Evolutionary conservation across 2,329 filamentous ascomycete species (phyloP).

Genomic region (Capronia epimyces): DNA sequence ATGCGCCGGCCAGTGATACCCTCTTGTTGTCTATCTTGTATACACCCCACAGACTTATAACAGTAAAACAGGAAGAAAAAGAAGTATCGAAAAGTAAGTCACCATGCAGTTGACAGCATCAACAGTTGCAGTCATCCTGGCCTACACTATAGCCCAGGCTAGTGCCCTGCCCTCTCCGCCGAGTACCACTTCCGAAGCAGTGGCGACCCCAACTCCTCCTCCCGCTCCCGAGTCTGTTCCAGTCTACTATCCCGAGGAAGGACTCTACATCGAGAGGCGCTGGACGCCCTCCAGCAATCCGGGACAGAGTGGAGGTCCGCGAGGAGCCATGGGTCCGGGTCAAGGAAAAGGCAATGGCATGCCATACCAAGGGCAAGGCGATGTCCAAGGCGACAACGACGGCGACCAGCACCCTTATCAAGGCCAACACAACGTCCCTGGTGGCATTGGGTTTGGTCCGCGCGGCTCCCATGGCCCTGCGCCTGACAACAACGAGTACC

Average conservation of each 20-base stretch:
- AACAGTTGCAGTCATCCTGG: constrained; percentile 18
- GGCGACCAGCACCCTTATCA: background rate
- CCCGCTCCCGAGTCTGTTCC: constrained; percentile 1
- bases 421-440: background rate
- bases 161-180: constrained; percentile 17
- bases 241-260: constrained; percentile 6
- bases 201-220: background rate
- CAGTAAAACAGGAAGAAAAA: background rate
- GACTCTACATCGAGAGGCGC: constrained; percentile 7
- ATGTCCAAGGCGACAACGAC: background rate
- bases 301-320: background rate
- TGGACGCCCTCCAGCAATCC: constrained; percentile 1
- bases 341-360: background rate
- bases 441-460: background rate
- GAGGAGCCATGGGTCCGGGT: too few relatives aligned
- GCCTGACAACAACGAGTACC: constrained; percentile 6
- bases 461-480: constrained; percentile 11
- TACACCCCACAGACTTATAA: background rate
- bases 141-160: constrained; percentile 11
- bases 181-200: background rate
- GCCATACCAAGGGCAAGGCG: constrained; percentile 6
- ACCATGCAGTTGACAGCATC: constrained; percentile 3
- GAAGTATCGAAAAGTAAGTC: background rate
- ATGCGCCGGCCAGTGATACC: background rate
- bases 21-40: background rate